Percentiles rank a stretch among this genome's conserved stretches.
Conservation (phyloP, 345 rosid species). For the Pseudoturritis turrita region DNA sequence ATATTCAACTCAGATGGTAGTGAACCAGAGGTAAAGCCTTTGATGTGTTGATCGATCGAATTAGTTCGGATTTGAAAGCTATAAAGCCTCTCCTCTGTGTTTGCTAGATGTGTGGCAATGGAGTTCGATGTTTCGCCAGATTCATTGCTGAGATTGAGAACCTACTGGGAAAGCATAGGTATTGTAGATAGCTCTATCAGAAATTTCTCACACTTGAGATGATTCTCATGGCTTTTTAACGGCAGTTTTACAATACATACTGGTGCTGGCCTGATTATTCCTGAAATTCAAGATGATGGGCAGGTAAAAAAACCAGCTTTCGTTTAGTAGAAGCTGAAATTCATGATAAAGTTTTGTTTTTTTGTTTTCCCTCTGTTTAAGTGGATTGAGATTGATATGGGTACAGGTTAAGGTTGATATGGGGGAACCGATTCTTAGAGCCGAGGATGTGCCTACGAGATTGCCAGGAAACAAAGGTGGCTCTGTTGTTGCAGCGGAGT, state of each 20-base stretch:
- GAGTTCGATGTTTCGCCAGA: constrained; percentile 91
- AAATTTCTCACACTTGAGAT: no score
- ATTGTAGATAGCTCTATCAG: background rate
- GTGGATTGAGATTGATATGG: no score
- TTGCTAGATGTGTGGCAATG: constrained; percentile 79
- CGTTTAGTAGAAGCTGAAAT: background rate
- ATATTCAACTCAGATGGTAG: constrained; percentile 95
- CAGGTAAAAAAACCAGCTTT: constrained; percentile 29
- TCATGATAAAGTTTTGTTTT: background rate
- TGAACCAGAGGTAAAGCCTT: constrained; percentile 67
- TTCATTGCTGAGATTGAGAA: constrained; percentile 80
- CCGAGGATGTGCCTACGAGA: no score
- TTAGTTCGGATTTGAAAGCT: background rate
- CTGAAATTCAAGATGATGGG: constrained; percentile 65
- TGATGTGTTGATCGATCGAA: background rate
- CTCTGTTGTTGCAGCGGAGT: no score
- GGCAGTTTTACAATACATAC: constrained; percentile 67
- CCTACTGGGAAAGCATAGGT: constrained; percentile 66
- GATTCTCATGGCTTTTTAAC: no score
- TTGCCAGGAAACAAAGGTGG: no score
- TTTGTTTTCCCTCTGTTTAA: background rate
- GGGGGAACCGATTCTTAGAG: no score
- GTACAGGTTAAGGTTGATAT: no score
- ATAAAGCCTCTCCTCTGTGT: background rate
- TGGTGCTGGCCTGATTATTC: constrained; percentile 82